Conservation (phyloP, 2,329 filamentous ascomycete species). For the Trichoderma koningiopsis region DNA sequence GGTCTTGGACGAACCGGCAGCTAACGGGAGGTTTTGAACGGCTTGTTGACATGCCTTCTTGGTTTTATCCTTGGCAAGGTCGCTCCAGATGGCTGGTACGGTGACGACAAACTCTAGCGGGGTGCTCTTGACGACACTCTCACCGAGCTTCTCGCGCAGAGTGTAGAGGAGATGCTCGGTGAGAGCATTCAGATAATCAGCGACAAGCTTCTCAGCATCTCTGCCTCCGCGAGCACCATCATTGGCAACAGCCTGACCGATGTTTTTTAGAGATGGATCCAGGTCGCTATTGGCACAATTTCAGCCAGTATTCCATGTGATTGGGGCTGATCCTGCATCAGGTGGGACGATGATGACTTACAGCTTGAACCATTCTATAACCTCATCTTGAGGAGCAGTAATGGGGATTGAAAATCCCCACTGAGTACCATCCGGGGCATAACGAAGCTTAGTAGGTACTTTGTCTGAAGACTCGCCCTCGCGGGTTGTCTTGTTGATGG, state of each 20-base stretch:
- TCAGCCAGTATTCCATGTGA: background rate
- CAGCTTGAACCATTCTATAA: constrained; percentile 54
- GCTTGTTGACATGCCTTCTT: constrained; percentile 46
- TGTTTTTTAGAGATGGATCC: constrained; percentile 41
- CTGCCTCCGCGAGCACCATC: constrained; percentile 36
- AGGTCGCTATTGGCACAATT: constrained; percentile 36
- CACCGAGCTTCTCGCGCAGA: constrained; percentile 47
- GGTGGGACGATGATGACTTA: constrained; percentile 34
- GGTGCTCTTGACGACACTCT: constrained; percentile 44
- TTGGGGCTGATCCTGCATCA: background rate
- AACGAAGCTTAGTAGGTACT: constrained; percentile 50
- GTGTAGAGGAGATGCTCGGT: constrained; percentile 48
- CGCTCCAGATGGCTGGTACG: constrained; percentile 59
- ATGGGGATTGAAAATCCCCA: constrained; percentile 51
- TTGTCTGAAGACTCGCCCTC: constrained; percentile 47
- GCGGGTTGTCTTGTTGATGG: constrained; percentile 40
- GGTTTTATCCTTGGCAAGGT: constrained; percentile 53
- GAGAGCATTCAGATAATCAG: constrained; percentile 51
- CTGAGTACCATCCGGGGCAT: constrained; percentile 41
- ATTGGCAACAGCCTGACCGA: constrained; percentile 36
- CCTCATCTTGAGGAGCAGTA: constrained; percentile 42
- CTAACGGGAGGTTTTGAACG: constrained; percentile 34
- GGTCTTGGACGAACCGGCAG: constrained; percentile 26
- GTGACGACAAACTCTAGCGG: constrained; percentile 55
- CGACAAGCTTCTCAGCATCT: constrained; percentile 45